Percentiles rank a stretch among this genome's conserved stretches.
phyloP scores from a whole-genome alignment of 805 yeast species.

The Candida sakaeoensis region DNA sequence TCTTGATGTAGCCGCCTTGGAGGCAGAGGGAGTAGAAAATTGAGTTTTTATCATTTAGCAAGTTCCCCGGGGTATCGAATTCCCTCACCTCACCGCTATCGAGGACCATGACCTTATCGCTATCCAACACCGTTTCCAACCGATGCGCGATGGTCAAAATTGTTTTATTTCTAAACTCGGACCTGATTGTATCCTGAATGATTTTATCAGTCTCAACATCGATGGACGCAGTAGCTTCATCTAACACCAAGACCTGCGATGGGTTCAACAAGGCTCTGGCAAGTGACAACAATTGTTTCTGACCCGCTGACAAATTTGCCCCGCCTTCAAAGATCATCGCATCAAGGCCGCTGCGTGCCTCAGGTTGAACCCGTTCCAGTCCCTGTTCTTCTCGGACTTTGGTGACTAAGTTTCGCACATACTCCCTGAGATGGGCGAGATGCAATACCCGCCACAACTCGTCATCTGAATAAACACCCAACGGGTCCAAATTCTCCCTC shows the following conservation, averaged over 20 bases:
- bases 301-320: constrained; percentile 35
- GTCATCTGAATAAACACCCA: constrained; percentile 59
- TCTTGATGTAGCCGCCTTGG: constrained; percentile 29
- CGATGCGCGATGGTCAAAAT: constrained; percentile 41
- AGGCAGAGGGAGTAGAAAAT: constrained; percentile 36
- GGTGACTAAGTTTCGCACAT: constrained; percentile 47
- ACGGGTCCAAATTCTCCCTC: constrained; percentile 85
- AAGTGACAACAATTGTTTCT: constrained; percentile 34
- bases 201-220: constrained; percentile 34
- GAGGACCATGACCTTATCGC: constrained; percentile 36
- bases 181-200: constrained; percentile 33
- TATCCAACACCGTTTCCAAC: constrained; percentile 37
- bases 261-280: constrained; percentile 43
- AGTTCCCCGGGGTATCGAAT: constrained; percentile 29
- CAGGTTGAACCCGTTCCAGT: too few species aligned
- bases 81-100: constrained; percentile 36
- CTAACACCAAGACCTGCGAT: constrained; percentile 70
- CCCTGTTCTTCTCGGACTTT: constrained; percentile 8
- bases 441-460: constrained; percentile 77
- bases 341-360: constrained; percentile 17
- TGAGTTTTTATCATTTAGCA: constrained; percentile 23
- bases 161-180: constrained; percentile 34
- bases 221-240: constrained; percentile 67
- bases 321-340: constrained; percentile 36
- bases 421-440: constrained; percentile 70